Conservation (phyloP, 1,284 basidiomycete genomes). For the Sphagnurus paluster region DNA sequence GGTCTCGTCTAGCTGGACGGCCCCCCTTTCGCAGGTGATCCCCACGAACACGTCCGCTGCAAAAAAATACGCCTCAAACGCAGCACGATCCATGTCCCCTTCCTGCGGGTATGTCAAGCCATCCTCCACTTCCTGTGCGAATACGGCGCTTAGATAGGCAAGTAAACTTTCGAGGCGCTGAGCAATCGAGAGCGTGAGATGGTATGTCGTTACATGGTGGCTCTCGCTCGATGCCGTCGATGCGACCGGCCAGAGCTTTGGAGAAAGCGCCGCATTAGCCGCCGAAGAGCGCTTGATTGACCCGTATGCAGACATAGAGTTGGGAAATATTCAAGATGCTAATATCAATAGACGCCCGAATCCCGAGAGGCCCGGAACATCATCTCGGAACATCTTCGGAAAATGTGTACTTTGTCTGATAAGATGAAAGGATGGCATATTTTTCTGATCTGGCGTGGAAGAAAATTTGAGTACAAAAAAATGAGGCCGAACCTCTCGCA, state of each 20-base stretch:
- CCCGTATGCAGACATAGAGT: slow-evolving; percentile 24
- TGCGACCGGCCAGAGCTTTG: slow-evolving; percentile 28
- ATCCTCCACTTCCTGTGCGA: slow-evolving; percentile 73
- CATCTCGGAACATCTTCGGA: too few species aligned
- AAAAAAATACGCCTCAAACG: slow-evolving; percentile 76
- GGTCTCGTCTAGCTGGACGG: slow-evolving; percentile 12
- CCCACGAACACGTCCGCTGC: slow-evolving; percentile 77
- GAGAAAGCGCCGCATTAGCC: slow-evolving; percentile 18
- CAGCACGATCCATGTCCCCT: slow-evolving; percentile 47
- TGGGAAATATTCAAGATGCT: too few species aligned
- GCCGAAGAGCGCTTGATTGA: slow-evolving; percentile 14
- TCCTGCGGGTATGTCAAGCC: slow-evolving; percentile 88
- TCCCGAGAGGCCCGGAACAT: too few species aligned
- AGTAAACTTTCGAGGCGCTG: slow-evolving; percentile 48
- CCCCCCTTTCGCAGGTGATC: slow-evolving; percentile 42
- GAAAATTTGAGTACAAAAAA: too few species aligned
- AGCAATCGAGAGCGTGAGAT: slow-evolving; percentile 56
- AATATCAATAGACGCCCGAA: too few species aligned
- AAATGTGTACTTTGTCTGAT: too few species aligned
- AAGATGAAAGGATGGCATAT: too few species aligned
- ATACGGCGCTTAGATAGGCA: slow-evolving; percentile 61
- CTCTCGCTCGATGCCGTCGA: slow-evolving; percentile 4
- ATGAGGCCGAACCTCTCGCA: too few species aligned
- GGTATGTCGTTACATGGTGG: slow-evolving; percentile 55
- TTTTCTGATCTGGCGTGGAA: too few species aligned